Base-by-base conservation (phyloP, 306 rosid species). In the Cyclanthera cordifolia region DNA sequence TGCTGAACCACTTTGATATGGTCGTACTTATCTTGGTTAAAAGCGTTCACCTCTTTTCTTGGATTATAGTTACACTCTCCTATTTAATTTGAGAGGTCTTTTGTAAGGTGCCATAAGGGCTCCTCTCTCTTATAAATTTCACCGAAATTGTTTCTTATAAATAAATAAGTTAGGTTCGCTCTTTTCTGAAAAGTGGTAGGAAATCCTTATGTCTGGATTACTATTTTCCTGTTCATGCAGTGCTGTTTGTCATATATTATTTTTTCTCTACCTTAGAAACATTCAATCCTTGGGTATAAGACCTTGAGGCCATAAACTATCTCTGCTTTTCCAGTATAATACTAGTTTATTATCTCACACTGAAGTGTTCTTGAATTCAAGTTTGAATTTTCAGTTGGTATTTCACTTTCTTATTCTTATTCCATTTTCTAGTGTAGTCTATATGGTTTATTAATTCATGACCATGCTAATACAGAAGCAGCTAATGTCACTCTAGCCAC, bases 401-500 rank as follows among this genome's bases (percentile, higher is more conserved):
- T 32, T 25, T 2, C 28, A 21, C 25, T 12, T 39, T 39, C 7
- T 52, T 21, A 21, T 64, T 41, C 10, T 21, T 39, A 21, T 43
- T 64, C 19, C 52, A 41, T 30, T 39, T 34, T 63, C 17, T 37
- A 37, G 37, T 54, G 1, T 54, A 19, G 37, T 54, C 10, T 54
- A 34, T 55, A 55, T 64, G 50, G 12, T 43, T 64, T 64, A 64
- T 64, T 65, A 23, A 65, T 32, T 23, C 20, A 15, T 21, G 12
- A 7, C 53, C 53, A 65, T 65, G 30, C 66, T 81, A 45, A 61
- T 74, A 64, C 79, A 86, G 96, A 83, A 71, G 71, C 54, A 32
- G 88, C 80, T 58, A 70, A 78, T 68, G 72, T 70, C 57, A 80
- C 87, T 3, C 67, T 85, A 27, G 91, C 94, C 72, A 89, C 96